These are phyloP conservation scores for Macrolepiota dolichaula DNA, from an alignment of 768 basidiomycete genomes.

Conservation along the genomic window DNA sequence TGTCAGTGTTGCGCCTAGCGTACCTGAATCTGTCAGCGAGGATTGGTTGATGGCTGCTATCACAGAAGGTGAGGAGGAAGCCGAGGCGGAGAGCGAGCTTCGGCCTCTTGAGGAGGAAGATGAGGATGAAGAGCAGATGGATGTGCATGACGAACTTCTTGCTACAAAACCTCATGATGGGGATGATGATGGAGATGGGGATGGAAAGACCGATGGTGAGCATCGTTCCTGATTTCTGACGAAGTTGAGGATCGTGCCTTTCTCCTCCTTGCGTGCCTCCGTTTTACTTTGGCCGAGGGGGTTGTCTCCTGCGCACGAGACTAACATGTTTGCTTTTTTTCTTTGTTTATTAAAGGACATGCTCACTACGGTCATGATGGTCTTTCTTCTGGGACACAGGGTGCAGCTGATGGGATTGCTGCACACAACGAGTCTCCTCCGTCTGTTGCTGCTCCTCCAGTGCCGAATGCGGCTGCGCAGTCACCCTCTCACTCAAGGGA, in stretches of 20 bases:
- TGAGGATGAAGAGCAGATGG: slow-evolving; percentile 42
- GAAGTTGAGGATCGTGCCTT: slow-evolving; percentile 34
- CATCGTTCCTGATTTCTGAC: slow-evolving; percentile 31
- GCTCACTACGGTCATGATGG: slow-evolving; percentile 27
- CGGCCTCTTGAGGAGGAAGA: slow-evolving; percentile 33
- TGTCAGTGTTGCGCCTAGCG: slow-evolving; percentile 60
- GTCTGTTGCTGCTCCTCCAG: slow-evolving; percentile 5
- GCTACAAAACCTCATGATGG: slow-evolving; percentile 32
- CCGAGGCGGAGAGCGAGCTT: slow-evolving; percentile 37
- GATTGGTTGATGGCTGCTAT: slow-evolving; percentile 93
- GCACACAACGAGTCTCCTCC: slow-evolving; percentile 8
- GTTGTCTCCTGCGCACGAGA: slow-evolving; percentile 46
- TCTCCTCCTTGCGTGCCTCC: slow-evolving; percentile 33
- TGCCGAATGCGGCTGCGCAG: slow-evolving; percentile 2
- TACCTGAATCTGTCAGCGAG: slow-evolving; percentile 73
- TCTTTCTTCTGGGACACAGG: slow-evolving; percentile 31
- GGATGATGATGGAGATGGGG: slow-evolving; percentile 28
- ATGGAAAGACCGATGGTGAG: slow-evolving; percentile 49
- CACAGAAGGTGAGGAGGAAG: slow-evolving; percentile 64
- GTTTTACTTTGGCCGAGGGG: slow-evolving; percentile 28
- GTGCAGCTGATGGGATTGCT: slow-evolving; percentile 23
- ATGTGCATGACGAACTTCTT: slow-evolving; percentile 27
- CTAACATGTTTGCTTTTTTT: slow-evolving; percentile 46
- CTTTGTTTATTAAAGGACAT: slow-evolving; percentile 45
- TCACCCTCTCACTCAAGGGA: slow-evolving; percentile 16